A percentile compares a stretch with the other conserved stretches of the same genome.
These are phyloP conservation scores for Peronosclerospora sorghi DNA, from an alignment of 352 stramenopile species.

Conservation along the genomic window DNA sequence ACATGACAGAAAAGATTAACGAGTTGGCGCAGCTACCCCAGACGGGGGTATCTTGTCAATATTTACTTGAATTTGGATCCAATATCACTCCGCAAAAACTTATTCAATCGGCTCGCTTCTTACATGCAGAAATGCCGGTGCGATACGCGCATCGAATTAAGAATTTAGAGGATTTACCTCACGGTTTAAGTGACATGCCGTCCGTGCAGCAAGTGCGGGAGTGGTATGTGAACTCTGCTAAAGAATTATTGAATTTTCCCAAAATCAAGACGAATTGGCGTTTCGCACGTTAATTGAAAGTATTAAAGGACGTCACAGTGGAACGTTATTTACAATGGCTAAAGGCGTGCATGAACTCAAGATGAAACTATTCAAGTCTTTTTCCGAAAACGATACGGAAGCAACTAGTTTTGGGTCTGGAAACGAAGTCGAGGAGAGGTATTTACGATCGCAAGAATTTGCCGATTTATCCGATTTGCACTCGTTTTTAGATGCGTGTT, in stretches of 20 bases:
- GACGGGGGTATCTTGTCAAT: conserved; percentile 79
- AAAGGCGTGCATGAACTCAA: conserved; percentile 97
- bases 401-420: conserved; percentile 6
- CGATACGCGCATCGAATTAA: conserved; percentile 92
- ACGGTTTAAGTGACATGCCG: conserved; percentile 90
- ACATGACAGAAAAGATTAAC: conserved; percentile 58
- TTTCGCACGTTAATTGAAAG: conserved; percentile 93
- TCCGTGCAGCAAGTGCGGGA: conserved; percentile 91
- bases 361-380: conserved; percentile 70
- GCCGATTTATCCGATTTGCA: conserved; percentile 91
- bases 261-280: conserved; percentile 76
- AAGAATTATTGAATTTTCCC: conserved; percentile 87
- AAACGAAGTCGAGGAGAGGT: conserved; percentile 55
- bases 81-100: conserved; percentile 75
- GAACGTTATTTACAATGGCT: conserved; percentile 99
- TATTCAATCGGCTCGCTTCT: conserved; percentile 90
- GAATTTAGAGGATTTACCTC: conserved; percentile 92
- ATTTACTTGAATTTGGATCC: conserved; percentile 83
- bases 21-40: conserved; percentile 62
- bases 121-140: conserved; percentile 97
- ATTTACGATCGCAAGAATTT: conserved; percentile 71
- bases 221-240: conserved; percentile 95
- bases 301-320: conserved; percentile 96
- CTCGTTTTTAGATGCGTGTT: conserved; percentile 98
- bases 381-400: conserved; percentile 30